These are phyloP conservation scores for Apiospora pterosperma DNA, from an alignment of 2,329 filamentous ascomycete species.

Conservation along the genomic window DNA sequence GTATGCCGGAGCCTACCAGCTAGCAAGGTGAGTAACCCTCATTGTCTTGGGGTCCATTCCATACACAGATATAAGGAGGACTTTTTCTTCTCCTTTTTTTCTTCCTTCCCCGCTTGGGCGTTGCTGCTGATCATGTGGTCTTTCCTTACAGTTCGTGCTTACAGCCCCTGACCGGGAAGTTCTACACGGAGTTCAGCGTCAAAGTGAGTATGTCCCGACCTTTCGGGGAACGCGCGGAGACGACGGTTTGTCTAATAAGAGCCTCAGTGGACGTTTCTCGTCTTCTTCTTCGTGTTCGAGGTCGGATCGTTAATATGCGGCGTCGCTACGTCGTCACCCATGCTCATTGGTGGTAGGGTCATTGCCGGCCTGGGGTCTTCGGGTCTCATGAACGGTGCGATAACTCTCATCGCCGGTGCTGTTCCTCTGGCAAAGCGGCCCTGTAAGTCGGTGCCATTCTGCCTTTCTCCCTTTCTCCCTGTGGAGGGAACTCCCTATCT, in stretches of 20 bases:
- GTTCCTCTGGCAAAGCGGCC: slow-evolving; percentile 35
- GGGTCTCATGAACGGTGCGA: slow-evolving; percentile 44
- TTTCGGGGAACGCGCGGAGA: not conserved
- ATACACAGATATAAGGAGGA: no score
- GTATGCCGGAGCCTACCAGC: slow-evolving; percentile 12
- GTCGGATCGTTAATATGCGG: slow-evolving; percentile 50
- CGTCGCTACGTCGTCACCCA: slow-evolving; percentile 38
- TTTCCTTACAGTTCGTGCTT: slow-evolving; percentile 6
- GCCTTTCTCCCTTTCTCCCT: not conserved
- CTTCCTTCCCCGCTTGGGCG: no score
- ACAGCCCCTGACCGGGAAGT: slow-evolving; percentile 25
- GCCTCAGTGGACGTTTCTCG: slow-evolving; percentile 28
- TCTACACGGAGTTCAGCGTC: slow-evolving; percentile 38
- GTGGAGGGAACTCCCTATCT: no score
- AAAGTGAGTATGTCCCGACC: slow-evolving; percentile 19
- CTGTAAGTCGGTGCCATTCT: slow-evolving; percentile 6
- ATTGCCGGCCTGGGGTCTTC: slow-evolving; percentile 48
- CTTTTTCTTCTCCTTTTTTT: no score
- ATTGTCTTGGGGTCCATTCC: no score
- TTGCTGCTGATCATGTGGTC: not conserved
- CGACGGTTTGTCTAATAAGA: not conserved
- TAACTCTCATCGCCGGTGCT: slow-evolving; percentile 44
- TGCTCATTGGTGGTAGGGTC: slow-evolving; percentile 51
- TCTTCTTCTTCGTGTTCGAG: slow-evolving; percentile 48
- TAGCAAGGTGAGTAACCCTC: slow-evolving; percentile 6